A percentile compares a stretch with the other conserved stretches of the same genome.
Evolutionary conservation across 305 asterid species (phyloP).

Genomic region (Plantago rigida): DNA sequence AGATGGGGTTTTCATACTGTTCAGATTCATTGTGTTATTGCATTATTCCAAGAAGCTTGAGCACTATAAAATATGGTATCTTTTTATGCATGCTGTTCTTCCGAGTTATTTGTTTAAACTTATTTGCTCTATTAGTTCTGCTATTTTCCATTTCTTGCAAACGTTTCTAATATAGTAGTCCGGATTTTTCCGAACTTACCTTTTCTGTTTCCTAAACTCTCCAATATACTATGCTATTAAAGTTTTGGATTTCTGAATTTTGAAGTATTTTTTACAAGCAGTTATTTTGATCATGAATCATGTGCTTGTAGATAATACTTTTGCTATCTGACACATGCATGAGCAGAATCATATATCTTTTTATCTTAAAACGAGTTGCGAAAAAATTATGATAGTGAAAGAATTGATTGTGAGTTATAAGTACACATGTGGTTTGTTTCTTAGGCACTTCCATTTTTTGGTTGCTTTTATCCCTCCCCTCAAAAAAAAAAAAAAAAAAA

Average conservation of each 20-base stretch:
- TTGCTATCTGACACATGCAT: not conserved
- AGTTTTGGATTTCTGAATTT: too few species aligned
- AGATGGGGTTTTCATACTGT: not conserved
- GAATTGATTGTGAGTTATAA: too few species aligned
- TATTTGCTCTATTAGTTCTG: not conserved
- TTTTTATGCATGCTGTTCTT: not conserved
- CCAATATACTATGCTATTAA: too few species aligned
- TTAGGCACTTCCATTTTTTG: too few species aligned
- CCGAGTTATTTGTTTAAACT: too few species aligned
- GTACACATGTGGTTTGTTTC: too few species aligned
- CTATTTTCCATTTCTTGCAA: not conserved
- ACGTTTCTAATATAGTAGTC: not conserved
- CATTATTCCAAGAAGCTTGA: not conserved
- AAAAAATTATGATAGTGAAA: too few species aligned
- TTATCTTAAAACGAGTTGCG: not conserved
- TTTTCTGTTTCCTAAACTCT: not conserved
- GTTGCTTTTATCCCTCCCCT: too few species aligned
- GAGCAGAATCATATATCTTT: too few species aligned
- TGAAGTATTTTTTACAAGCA: too few species aligned
- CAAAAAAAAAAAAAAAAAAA: too few species aligned
- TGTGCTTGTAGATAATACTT: not conserved
- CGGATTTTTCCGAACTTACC: too few species aligned
- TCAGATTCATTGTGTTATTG: not conserved
- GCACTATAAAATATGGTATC: not conserved
- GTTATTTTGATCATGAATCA: not conserved